Conservation (phyloP, 2,329 filamentous ascomycete species). For the Ascosphaera apis region DNA sequence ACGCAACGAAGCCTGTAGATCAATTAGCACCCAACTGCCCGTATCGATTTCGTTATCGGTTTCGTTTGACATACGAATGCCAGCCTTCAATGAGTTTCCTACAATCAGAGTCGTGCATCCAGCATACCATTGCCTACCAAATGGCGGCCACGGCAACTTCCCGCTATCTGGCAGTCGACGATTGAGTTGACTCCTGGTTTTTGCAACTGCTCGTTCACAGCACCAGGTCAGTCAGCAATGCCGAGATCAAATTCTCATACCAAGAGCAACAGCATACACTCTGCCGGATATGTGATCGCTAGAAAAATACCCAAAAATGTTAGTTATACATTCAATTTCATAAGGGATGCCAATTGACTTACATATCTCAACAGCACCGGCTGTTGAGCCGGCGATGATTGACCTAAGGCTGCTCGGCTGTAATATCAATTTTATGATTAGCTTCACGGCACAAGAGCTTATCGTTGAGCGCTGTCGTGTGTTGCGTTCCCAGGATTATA, state of each 20-base stretch:
- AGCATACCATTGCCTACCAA: slow-evolving; percentile 88
- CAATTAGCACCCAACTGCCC: slow-evolving; percentile 1
- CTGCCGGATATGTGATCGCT: slow-evolving; percentile 84
- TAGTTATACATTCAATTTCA: background rate
- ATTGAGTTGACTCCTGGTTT: slow-evolving; percentile 87
- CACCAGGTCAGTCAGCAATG: background rate
- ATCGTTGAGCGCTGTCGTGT: background rate
- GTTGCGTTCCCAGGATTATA: no score
- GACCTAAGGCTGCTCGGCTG: slow-evolving; percentile 66
- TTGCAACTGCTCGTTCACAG: slow-evolving; percentile 40
- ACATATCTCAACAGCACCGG: slow-evolving; percentile 88
- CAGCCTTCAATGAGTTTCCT: slow-evolving; percentile 89
- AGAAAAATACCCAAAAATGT: slow-evolving; percentile 1
- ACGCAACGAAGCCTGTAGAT: slow-evolving; percentile 60
- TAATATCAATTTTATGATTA: slow-evolving; percentile 15
- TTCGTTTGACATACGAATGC: slow-evolving; percentile 64
- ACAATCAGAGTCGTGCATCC: slow-evolving; percentile 94
- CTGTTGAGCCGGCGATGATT: slow-evolving; percentile 77
- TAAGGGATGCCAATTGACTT: slow-evolving; percentile 9
- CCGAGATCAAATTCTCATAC: background rate
- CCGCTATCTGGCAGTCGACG: slow-evolving; percentile 53
- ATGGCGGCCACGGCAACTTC: slow-evolving; percentile 87
- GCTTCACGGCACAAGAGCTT: background rate
- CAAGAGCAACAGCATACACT: slow-evolving; percentile 36
- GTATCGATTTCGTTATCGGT: no score